Evolutionary conservation across 202 grass and related monocot species (phyloP).

Genomic region (Carex sylvatica): DNA sequence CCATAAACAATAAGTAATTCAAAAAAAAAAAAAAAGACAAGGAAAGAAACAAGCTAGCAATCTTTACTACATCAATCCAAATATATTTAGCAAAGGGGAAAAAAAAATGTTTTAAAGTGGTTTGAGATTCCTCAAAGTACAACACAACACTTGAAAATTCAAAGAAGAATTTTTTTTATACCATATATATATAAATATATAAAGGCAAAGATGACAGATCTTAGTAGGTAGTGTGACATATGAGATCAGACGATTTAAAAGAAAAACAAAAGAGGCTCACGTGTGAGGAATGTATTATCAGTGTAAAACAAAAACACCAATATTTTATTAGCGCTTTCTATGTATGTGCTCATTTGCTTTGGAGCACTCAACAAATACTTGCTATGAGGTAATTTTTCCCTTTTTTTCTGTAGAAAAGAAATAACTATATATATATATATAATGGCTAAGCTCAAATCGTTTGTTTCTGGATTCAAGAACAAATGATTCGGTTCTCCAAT

Average conservation of each 20-base stretch:
- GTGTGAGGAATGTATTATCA: slow-evolving; percentile 14
- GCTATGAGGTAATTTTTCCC: no score
- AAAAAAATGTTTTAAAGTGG: no score
- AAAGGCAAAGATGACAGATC: background rate
- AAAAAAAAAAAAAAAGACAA: background rate
- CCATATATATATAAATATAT: no score
- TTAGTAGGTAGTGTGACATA: background rate
- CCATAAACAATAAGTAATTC: background rate
- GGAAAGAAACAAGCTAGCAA: background rate
- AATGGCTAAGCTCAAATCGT: no score
- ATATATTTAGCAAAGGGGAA: background rate
- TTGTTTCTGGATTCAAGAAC: no score
- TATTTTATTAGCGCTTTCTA: background rate
- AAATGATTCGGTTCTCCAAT: no score
- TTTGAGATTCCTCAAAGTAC: background rate
- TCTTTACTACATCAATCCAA: background rate
- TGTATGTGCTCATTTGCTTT: background rate
- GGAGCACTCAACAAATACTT: background rate
- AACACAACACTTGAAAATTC: background rate
- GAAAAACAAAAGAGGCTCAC: slow-evolving; percentile 32
- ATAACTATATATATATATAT: no score
- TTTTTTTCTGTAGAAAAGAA: no score
- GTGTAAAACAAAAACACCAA: background rate
- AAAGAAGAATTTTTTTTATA: background rate
- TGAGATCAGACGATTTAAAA: background rate